phyloP scores from a whole-genome alignment of 2,329 filamentous ascomycete genomes.

The Neodidymelliopsis sp. region DNA sequence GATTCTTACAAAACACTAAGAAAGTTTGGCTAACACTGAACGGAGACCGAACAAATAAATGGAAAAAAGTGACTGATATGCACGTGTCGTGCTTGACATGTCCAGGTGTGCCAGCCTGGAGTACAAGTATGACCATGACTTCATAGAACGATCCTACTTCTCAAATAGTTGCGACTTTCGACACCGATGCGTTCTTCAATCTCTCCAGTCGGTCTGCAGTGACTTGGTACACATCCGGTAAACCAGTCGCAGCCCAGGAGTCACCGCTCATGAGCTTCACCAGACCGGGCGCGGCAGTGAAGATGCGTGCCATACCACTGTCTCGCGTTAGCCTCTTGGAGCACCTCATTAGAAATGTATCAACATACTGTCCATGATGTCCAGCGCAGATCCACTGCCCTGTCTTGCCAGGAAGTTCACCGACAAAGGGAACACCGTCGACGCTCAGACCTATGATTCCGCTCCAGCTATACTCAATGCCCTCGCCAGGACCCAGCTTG shows the following conservation, averaged over 20 bases:
- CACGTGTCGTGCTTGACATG: background rate
- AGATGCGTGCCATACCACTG: constrained; percentile 39
- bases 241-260: constrained; percentile 26
- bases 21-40: background rate
- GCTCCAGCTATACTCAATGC: constrained; percentile 42
- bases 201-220: constrained; percentile 24
- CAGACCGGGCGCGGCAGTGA: constrained; percentile 37
- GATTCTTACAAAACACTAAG: background rate
- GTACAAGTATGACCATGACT: background rate
- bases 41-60: background rate
- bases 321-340: constrained; percentile 4
- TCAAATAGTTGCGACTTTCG: constrained; percentile 21
- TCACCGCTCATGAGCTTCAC: constrained; percentile 35
- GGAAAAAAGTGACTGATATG: too few relatives aligned
- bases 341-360: background rate
- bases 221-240: constrained; percentile 35
- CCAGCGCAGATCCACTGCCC: constrained; percentile 40
- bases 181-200: constrained; percentile 2
- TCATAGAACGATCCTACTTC: background rate
- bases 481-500: constrained; percentile 38
- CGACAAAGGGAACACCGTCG: constrained; percentile 38
- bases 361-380: constrained; percentile 39
- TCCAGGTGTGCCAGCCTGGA: background rate
- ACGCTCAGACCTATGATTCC: constrained; percentile 36
- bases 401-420: constrained; percentile 30